Percentiles rank a stretch among this genome's conserved stretches.
phyloP scores from a whole-genome alignment of 768 basidiomycete genomes.

The Suillus lakei region DNA sequence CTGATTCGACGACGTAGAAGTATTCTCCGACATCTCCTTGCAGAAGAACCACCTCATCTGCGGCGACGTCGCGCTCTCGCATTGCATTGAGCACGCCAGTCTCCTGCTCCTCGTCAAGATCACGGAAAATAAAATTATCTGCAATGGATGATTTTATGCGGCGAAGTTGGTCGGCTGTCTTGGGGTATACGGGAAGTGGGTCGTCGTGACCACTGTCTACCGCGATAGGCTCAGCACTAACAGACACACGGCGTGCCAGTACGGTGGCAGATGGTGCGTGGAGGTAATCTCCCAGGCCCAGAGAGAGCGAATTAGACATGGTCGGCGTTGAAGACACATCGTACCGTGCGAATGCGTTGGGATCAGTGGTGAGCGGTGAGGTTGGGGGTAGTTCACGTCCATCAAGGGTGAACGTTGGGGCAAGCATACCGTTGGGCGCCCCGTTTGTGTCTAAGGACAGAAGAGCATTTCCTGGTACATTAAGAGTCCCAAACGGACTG shows the following conservation, averaged over 20 bases:
- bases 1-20: slow-evolving; percentile 96
- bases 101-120: slow-evolving; percentile 96
- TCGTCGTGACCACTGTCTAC: slow-evolving; percentile 70
- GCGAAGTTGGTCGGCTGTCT: slow-evolving; percentile 81
- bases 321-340: slow-evolving; percentile 50
- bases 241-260: slow-evolving; percentile 90
- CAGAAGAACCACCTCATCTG: slow-evolving; percentile 89
- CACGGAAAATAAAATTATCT: slow-evolving; percentile 92
- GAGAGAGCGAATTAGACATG: slow-evolving; percentile 44
- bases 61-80: slow-evolving; percentile 77
- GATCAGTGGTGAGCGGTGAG: slow-evolving; percentile 57
- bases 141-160: slow-evolving; percentile 88
- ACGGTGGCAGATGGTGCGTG: slow-evolving; percentile 76
- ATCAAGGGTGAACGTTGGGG: slow-evolving; percentile 65
- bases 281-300: slow-evolving; percentile 65
- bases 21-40: slow-evolving; percentile 98
- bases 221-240: slow-evolving; percentile 95
- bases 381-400: slow-evolving; percentile 64
- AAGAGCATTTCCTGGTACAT: slow-evolving; percentile 81
- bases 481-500: slow-evolving; percentile 79
- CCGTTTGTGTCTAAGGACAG: slow-evolving; percentile 52
- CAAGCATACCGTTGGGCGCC: slow-evolving; percentile 34
- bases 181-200: slow-evolving; percentile 75
- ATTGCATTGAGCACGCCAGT: slow-evolving; percentile 93
- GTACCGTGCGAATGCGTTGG: slow-evolving; percentile 55